Evolutionary conservation across 177 flowering plant species (phyloP).

Genomic region (Telopea speciosissima): DNA sequence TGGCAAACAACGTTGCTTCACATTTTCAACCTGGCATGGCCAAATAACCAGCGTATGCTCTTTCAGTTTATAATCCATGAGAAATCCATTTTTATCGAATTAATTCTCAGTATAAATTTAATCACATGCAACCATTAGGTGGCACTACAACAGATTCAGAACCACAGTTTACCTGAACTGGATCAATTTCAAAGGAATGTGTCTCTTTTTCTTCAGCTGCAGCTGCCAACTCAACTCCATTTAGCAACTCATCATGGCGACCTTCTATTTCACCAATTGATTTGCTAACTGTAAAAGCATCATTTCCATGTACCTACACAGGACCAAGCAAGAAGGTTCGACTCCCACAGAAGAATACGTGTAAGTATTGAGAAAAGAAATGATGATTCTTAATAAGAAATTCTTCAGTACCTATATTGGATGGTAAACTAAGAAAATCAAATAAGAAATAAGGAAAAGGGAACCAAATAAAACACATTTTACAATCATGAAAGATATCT

Average conservation of each 20-base stretch:
- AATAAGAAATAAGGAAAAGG: background rate
- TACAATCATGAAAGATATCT: background rate
- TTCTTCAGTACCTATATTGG: background rate
- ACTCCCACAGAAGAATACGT: background rate
- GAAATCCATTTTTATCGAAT: background rate
- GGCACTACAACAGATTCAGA: too few species aligned
- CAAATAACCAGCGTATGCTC: background rate
- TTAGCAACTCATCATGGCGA: conserved; percentile 63
- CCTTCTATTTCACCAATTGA: conserved; percentile 62
- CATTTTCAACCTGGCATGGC: conserved; percentile 80
- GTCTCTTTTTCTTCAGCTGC: conserved; percentile 94
- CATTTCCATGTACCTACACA: conserved; percentile 40
- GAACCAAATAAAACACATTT: too few species aligned
- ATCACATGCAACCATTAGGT: too few species aligned
- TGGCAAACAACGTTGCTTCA: conserved; percentile 96
- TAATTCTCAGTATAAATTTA: background rate
- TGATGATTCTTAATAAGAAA: background rate
- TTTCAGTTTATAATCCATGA: background rate
- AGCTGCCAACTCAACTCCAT: conserved; percentile 81
- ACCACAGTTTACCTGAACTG: conserved; percentile 55
- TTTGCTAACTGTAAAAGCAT: conserved; percentile 72
- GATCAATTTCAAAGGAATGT: conserved; percentile 90
- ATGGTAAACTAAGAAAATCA: background rate
- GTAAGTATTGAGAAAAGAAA: background rate
- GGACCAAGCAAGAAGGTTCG: background rate